Evolutionary conservation across 305 asterid species (phyloP).

Genomic region (Striga hermonthica): DNA sequence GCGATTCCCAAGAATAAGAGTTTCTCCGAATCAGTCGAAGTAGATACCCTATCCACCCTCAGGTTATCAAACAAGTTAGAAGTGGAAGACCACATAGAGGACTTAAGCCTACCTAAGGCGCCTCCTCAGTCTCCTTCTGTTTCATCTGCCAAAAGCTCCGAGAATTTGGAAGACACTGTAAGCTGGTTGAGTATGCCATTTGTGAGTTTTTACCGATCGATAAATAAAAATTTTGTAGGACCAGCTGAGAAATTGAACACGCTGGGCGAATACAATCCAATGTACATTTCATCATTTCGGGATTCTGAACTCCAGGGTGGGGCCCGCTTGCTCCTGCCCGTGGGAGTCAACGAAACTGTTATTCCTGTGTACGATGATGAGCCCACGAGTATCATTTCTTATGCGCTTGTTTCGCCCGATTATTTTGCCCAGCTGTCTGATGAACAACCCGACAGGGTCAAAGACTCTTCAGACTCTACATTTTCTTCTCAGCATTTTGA

Average conservation of each 20-base stretch:
- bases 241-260: slow-evolving; percentile 61
- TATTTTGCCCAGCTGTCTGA: slow-evolving; percentile 56
- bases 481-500: slow-evolving; percentile 51
- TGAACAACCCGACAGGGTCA: slow-evolving; percentile 50
- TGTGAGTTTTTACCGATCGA: slow-evolving; percentile 58
- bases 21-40: slow-evolving; percentile 38
- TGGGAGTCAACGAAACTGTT: slow-evolving; percentile 68
- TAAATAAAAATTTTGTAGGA: slow-evolving; percentile 57
- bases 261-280: slow-evolving; percentile 56
- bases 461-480: slow-evolving; percentile 44
- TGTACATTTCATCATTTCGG: slow-evolving; percentile 67
- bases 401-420: slow-evolving; percentile 64
- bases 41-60: slow-evolving; percentile 40
- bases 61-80: slow-evolving; percentile 50
- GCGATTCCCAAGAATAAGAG: slow-evolving; percentile 40
- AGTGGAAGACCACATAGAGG: slow-evolving; percentile 48
- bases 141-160: slow-evolving; percentile 48
- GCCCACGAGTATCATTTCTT: slow-evolving; percentile 86
- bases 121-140: slow-evolving; percentile 40
- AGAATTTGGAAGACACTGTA: slow-evolving; percentile 48
- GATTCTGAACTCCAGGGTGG: slow-evolving; percentile 71
- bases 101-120: slow-evolving; percentile 33
- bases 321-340: slow-evolving; percentile 62
- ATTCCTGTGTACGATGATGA: slow-evolving; percentile 90
- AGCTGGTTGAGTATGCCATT: slow-evolving; percentile 81